A percentile compares a stretch with the other conserved stretches of the same genome.
phyloP scores from a whole-genome alignment of 345 rosid species.

The Aurinia saxatilis region DNA sequence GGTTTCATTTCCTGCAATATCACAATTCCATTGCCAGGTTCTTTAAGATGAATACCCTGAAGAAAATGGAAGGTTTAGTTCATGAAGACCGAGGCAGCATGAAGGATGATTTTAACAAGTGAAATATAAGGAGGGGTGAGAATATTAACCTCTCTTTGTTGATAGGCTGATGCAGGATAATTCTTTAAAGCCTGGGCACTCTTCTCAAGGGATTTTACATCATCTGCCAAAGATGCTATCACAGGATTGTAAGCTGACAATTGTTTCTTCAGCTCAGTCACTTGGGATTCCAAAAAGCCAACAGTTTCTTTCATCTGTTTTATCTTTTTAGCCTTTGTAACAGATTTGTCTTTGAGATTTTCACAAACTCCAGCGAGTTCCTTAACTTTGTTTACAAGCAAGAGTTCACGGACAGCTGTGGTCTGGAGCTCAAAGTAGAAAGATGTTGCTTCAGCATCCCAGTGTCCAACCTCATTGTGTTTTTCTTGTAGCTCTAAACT shows the following conservation, averaged over 20 bases:
- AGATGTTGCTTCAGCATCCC: conserved; percentile 88
- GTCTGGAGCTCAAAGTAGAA: conserved; percentile 83
- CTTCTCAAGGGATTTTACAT: conserved; percentile 49
- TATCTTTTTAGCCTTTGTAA: conserved; percentile 35
- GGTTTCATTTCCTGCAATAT: conserved; percentile 47
- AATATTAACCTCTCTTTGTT: conserved; percentile 30
- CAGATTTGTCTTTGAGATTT: conserved; percentile 44
- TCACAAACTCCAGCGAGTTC: conserved; percentile 47
- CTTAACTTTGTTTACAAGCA: conserved; percentile 55
- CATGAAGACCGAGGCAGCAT: conserved; percentile 17
- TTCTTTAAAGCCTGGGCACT: conserved; percentile 32
- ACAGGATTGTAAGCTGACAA: conserved; percentile 53
- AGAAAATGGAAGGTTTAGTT: background rate
- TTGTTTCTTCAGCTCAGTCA: conserved; percentile 47
- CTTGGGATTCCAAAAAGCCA: conserved; percentile 48
- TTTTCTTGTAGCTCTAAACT: conserved; percentile 73
- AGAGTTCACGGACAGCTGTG: conserved; percentile 59
- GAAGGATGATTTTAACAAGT: conserved; percentile 7
- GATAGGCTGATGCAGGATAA: conserved; percentile 1
- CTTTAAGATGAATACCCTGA: conserved; percentile 19
- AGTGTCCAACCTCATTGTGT: conserved; percentile 69
- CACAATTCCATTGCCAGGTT: conserved; percentile 37
- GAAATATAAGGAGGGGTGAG: background rate
- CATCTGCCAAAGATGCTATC: conserved; percentile 47
- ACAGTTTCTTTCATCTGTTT: conserved; percentile 60